Evolutionary conservation across 2,329 filamentous ascomycete species (phyloP).

Genomic region (Xylaria sp.): DNA sequence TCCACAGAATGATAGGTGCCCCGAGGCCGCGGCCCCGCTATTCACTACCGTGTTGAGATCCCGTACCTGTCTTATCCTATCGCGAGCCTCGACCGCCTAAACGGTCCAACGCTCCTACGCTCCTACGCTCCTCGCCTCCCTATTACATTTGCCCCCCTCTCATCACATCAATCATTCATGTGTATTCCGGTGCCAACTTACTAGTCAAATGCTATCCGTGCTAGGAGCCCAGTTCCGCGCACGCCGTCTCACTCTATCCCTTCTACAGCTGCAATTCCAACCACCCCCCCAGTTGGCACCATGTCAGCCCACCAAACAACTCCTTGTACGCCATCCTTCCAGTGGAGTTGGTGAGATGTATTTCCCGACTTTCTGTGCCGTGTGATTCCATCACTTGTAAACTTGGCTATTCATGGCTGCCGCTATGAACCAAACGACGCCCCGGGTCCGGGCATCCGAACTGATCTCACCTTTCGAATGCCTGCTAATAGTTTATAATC

Average conservation of each 20-base stretch:
- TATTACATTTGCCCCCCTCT: conserved; percentile 6
- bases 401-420: conserved; percentile 10
- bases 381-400: conserved; percentile 19
- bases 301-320: not conserved
- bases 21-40: conserved; percentile 43
- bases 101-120: conserved; percentile 1
- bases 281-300: not conserved
- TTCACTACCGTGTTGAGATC: conserved; percentile 46
- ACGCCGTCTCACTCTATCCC: not conserved
- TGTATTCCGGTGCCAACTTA: not conserved
- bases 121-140: conserved; percentile 6
- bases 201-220: not conserved
- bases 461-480: conserved; percentile 6
- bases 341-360: conserved; percentile 32
- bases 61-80: conserved; percentile 32
- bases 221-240: not conserved
- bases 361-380: conserved; percentile 46
- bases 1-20: conserved; percentile 25
- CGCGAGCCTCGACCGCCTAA: not conserved
- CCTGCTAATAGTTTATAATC: conserved; percentile 22
- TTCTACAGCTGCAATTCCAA: not conserved
- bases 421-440: conserved; percentile 8
- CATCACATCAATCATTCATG: not conserved
- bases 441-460: conserved; percentile 3
- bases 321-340: conserved; percentile 11